Evolutionary conservation across 495 filamentous ascomycete species (phyloP), one percentile per base, ranked within the genome.

Genomic region (Elaphomyces granulatus): DNA sequence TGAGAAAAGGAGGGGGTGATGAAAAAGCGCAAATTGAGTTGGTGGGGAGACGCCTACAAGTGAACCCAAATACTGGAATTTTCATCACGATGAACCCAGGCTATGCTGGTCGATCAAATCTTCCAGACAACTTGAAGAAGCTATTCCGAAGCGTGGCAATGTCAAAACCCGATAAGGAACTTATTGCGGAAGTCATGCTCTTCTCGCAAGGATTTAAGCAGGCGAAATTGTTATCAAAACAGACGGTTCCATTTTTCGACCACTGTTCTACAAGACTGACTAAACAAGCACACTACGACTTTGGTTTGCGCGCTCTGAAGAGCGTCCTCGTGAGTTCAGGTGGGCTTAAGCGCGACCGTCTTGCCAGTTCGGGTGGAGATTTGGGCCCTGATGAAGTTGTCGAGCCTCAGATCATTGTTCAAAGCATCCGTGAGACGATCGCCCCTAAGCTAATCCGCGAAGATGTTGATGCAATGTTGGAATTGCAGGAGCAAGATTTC

Each of bases 1-100:
- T 99, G 36, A 83, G 82, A 53, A 83, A 83, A 53, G 77, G 76
- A 19, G 77, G 69, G 26, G 75, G 80, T 16, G 81, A 92, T 45
- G 73, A 77, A 2, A 83, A 83, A 50, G 63, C 84, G 6, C 78
- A 94, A 51, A 94, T 96, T 51, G 90, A 99, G 53, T 65, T 99
- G 9, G 82, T 94, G 32, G 87, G 92, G 33, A 78, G 92, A 42
- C 81, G 84, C 41, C 71, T 99, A 20, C 68, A 65, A 26, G 87
- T 99, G 45, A 87, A 94, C 52, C 67, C 72, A 34, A 90, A 93
- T 52, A 96, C 90, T 34, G 88, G 88, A 50, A 93, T 99, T 55
- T 99, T 99, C 67, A 96, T 99, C 59, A 99, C 90, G 21, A 99
- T 99, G 90, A 99, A 99, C 63, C 90, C 90, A 49, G 90, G 90